Conservation (phyloP, 441 rosid species). For the Pelargonium fulgidum region DNA sequence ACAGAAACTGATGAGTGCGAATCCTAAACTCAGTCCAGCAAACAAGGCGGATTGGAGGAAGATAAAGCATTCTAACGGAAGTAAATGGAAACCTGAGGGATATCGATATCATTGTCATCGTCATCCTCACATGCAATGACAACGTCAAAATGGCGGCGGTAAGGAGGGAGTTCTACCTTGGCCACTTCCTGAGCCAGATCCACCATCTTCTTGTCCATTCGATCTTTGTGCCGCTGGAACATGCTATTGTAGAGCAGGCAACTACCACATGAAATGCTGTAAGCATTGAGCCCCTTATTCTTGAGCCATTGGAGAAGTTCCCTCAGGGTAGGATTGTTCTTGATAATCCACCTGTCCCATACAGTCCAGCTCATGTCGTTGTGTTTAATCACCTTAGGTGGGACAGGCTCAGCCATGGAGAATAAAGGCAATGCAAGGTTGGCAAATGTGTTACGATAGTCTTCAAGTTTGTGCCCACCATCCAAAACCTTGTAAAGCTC, state of each 20-base stretch:
- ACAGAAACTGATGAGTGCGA: neutral
- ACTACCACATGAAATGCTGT: slow-evolving; percentile 83
- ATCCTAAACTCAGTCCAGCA: slow-evolving; percentile 5
- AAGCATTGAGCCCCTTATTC: slow-evolving; percentile 66
- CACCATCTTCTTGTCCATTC: slow-evolving; percentile 80
- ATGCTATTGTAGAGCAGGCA: slow-evolving; percentile 68
- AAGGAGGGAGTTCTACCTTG: slow-evolving; percentile 62
- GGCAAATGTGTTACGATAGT: slow-evolving; percentile 84
- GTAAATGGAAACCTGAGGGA: slow-evolving; percentile 71
- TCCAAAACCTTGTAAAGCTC: slow-evolving; percentile 85
- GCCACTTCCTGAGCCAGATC: slow-evolving; percentile 84
- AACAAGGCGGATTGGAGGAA: neutral
- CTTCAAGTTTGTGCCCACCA: slow-evolving; percentile 73
- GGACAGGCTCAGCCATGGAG: slow-evolving; percentile 92
- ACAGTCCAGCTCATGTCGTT: slow-evolving; percentile 85
- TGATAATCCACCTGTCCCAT: slow-evolving; percentile 88
- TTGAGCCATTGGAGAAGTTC: slow-evolving; percentile 81
- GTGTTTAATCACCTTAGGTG: slow-evolving; percentile 74
- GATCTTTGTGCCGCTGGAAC: slow-evolving; percentile 69
- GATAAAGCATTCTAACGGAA: slow-evolving; percentile 34
- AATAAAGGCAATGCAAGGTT: slow-evolving; percentile 86
- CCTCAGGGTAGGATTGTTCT: slow-evolving; percentile 62
- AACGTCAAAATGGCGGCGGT: slow-evolving; percentile 63
- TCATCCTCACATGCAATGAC: slow-evolving; percentile 91
- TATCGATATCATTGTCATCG: slow-evolving; percentile 78